A percentile compares a stretch with the other conserved stretches of the same genome.
Conservation (phyloP, 75 land plant genomes). For the Cryptomeria japonica region DNA sequence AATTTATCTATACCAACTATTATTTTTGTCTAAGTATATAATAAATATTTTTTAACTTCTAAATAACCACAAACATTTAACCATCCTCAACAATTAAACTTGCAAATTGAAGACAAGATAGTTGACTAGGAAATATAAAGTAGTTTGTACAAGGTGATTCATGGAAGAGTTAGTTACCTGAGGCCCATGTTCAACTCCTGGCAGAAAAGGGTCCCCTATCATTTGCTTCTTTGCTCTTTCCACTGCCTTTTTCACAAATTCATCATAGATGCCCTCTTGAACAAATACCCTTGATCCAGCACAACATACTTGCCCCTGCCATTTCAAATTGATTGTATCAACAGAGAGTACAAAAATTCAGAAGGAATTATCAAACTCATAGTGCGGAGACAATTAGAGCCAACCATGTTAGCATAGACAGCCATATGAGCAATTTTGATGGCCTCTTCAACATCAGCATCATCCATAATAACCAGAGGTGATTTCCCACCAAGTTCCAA, state of each 20-base stretch:
- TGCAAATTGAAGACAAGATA: too few relatives aligned
- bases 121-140: too few relatives aligned
- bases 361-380: neutral
- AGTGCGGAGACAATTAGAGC: too few relatives aligned
- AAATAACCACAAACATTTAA: too few relatives aligned
- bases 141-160: too few relatives aligned
- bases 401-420: neutral
- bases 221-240: neutral
- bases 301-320: constrained; percentile 35
- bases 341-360: neutral
- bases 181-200: constrained; percentile 33
- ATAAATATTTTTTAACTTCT: too few relatives aligned
- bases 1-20: too few relatives aligned
- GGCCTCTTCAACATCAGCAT: constrained; percentile 24
- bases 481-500: constrained; percentile 37
- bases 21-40: too few relatives aligned
- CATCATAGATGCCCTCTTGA: constrained; percentile 35
- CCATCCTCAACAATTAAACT: too few relatives aligned
- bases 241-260: constrained; percentile 22
- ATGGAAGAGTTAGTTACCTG: constrained; percentile 21
- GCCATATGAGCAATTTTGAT: neutral
- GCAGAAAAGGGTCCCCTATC: constrained; percentile 32
- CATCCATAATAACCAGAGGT: constrained; percentile 20
- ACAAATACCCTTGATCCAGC: constrained; percentile 34
- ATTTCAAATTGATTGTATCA: neutral